A percentile compares a stretch with the other conserved stretches of the same genome.
Evolutionary conservation across 192 early-diverging fungal species (phyloP).

Genomic region (Linnemannia zychae): DNA sequence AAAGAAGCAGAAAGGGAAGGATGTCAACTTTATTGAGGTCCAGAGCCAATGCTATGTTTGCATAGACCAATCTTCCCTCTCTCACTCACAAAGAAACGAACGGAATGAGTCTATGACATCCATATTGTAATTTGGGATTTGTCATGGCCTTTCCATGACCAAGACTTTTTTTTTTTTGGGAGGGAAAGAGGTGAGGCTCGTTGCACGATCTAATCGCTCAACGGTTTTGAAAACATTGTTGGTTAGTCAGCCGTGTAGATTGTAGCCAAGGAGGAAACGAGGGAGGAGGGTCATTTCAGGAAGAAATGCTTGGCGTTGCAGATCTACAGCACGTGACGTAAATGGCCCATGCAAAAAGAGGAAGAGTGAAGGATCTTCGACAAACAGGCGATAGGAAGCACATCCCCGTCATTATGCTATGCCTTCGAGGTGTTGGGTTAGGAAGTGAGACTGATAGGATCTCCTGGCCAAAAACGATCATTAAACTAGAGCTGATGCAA

Average conservation of each 20-base stretch:
- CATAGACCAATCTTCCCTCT: neutral
- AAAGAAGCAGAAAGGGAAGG: neutral
- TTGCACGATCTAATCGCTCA: neutral
- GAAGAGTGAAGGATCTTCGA: too few species aligned
- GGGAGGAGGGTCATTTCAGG: too few species aligned
- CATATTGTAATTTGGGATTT: neutral
- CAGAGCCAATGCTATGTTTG: neutral
- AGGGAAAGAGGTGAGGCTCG: too few species aligned
- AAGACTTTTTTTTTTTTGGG: neutral
- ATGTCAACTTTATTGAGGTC: neutral
- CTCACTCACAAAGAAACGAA: neutral
- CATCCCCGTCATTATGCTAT: too few species aligned
- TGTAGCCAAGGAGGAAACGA: neutral
- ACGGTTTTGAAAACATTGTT: neutral
- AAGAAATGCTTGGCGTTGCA: too few species aligned
- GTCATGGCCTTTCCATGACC: neutral
- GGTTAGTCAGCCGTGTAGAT: neutral
- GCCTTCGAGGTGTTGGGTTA: too few species aligned
- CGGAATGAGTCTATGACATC: neutral
- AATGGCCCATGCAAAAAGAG: too few species aligned
- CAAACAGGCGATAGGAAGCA: too few species aligned
- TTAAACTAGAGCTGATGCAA: too few species aligned
- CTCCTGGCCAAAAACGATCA: too few species aligned
- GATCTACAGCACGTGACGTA: too few species aligned
- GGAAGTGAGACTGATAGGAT: too few species aligned